Evolutionary conservation across 1,284 basidiomycete genomes (phyloP).

Genomic region (Limonomyces culmigenus): DNA sequence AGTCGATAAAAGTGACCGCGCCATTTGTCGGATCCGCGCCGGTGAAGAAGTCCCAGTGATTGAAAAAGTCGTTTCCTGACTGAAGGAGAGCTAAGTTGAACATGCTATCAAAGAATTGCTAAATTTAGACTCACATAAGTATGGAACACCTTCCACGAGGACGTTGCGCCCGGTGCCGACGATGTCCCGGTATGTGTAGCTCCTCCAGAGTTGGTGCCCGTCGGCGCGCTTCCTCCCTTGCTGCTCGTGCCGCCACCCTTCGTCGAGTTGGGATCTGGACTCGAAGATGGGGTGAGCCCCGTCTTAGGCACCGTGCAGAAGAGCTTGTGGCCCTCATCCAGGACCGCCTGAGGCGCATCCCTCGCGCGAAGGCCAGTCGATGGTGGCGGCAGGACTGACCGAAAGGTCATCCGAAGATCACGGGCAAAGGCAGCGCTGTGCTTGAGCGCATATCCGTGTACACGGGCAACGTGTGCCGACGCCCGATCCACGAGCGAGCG

Average conservation of each 20-base stretch:
- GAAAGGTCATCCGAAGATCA: conserved; percentile 49
- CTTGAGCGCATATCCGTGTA: conserved; percentile 25
- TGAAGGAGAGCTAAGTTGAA: conserved; percentile 11
- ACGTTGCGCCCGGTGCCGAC: neutral
- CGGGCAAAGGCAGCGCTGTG: conserved; percentile 42
- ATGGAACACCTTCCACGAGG: conserved; percentile 20
- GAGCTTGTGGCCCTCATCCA: conserved; percentile 4
- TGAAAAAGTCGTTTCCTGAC: conserved; percentile 58
- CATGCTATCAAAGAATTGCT: neutral
- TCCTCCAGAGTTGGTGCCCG: neutral
- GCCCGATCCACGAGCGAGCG: neutral
- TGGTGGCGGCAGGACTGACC: too few species aligned
- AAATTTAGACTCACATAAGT: conserved; percentile 14
- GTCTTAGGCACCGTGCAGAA: conserved; percentile 14
- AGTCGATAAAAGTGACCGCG: conserved; percentile 26
- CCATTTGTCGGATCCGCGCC: conserved; percentile 70
- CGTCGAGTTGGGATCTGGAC: conserved; percentile 14
- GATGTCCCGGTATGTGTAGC: neutral
- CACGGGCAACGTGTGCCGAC: conserved; percentile 10
- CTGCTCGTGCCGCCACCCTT: conserved; percentile 1
- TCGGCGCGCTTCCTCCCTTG: conserved; percentile 1
- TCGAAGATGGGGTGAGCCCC: too few species aligned
- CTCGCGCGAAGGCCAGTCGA: conserved; percentile 11
- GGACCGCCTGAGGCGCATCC: neutral
- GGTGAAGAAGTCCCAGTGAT: conserved; percentile 66